Evolutionary conservation across 306 rosid genomes (phyloP).

Genomic region (Corylus avellana): DNA sequence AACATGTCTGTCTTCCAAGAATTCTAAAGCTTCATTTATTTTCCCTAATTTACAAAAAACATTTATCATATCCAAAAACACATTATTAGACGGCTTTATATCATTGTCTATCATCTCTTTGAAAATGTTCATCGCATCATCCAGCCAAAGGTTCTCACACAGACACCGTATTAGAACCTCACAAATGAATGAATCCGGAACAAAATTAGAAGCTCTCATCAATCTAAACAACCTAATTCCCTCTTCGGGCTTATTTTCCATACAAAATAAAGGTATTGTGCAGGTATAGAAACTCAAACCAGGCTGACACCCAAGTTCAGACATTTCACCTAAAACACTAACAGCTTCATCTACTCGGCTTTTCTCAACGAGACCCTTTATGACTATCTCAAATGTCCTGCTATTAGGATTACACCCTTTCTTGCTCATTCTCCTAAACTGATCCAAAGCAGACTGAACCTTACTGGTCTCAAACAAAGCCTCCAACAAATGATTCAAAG

Average conservation of each 20-base stretch:
- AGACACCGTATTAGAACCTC: constrained; percentile 56
- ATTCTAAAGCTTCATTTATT: constrained; percentile 60
- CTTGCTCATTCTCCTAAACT: constrained; percentile 73
- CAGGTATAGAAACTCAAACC: constrained; percentile 62
- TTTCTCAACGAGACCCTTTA: constrained; percentile 52
- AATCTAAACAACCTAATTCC: constrained; percentile 55
- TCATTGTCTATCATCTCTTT: constrained; percentile 59
- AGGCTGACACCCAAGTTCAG: constrained; percentile 40
- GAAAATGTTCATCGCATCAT: constrained; percentile 46
- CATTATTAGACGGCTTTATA: constrained; percentile 29
- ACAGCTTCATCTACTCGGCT: constrained; percentile 66
- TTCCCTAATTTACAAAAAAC: constrained; percentile 63
- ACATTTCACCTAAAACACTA: constrained; percentile 48
- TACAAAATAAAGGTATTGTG: constrained; percentile 67
- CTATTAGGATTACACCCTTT: constrained; percentile 76
- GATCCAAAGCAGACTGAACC: constrained; percentile 70
- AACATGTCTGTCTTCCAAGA: constrained; percentile 57
- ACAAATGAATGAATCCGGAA: constrained; percentile 45
- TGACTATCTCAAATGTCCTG: constrained; percentile 65
- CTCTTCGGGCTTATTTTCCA: constrained; percentile 55
- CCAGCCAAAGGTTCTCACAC: constrained; percentile 58
- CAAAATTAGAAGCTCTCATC: constrained; percentile 66
- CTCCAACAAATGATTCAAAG: constrained; percentile 76
- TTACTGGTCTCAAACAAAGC: constrained; percentile 43
- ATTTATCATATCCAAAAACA: constrained; percentile 44